A percentile compares a stretch with the other conserved stretches of the same genome.
Evolutionary conservation across 164 flowering plant species (phyloP).

Genomic region (Vitis labrusca): DNA sequence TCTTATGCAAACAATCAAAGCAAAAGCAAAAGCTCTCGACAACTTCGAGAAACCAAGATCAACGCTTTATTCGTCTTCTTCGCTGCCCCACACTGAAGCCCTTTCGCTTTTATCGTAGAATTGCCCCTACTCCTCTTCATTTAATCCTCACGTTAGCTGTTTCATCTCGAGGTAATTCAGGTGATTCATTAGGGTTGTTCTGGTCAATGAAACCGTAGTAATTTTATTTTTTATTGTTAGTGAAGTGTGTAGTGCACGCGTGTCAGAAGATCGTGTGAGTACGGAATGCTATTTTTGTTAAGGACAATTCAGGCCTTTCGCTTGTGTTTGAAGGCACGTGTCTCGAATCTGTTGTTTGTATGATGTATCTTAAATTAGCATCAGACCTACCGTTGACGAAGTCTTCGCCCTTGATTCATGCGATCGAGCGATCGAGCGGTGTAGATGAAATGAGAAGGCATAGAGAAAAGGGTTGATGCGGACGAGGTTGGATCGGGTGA

Average conservation of each 20-base stretch:
- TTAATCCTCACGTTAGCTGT: not conserved
- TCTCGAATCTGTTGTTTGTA: not conserved
- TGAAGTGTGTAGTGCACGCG: not conserved
- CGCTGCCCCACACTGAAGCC: not conserved
- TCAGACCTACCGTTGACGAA: too few species aligned
- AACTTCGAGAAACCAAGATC: constrained; percentile 3
- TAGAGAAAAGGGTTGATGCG: too few species aligned
- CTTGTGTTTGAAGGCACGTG: not conserved
- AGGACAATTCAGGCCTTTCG: too few species aligned
- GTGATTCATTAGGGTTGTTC: too few species aligned
- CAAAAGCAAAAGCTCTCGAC: not conserved
- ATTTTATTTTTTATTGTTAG: not conserved
- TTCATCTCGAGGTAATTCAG: too few species aligned
- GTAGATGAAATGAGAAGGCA: too few species aligned
- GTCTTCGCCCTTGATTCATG: too few species aligned
- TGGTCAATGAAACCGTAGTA: too few species aligned
- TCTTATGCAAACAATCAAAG: not conserved
- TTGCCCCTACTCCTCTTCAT: not conserved
- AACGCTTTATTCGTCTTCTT: not conserved
- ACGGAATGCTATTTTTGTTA: not conserved
- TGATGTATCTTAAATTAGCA: not conserved
- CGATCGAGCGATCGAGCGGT: too few species aligned
- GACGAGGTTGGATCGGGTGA: too few species aligned
- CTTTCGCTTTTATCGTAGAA: not conserved
- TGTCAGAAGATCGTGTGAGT: constrained; percentile 1